Evolutionary conservation across 768 basidiomycete species (phyloP).

Genomic region (Neoboletus brunneissimus): DNA sequence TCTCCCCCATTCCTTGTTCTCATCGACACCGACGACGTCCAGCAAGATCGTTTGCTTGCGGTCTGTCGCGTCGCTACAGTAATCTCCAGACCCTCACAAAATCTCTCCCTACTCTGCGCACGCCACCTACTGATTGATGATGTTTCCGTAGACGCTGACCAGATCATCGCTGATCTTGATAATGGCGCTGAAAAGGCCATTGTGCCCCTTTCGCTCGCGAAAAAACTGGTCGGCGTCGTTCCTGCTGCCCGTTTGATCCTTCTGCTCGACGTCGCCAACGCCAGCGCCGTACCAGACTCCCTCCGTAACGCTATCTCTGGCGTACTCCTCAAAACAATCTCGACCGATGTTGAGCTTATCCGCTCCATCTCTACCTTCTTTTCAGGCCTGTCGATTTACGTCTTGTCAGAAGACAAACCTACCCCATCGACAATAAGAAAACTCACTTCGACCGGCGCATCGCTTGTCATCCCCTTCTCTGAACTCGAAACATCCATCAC

Average conservation of each 20-base stretch:
- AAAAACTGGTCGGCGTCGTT: constrained; percentile 62
- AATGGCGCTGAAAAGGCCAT: constrained; percentile 79
- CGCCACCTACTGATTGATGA: constrained; percentile 59
- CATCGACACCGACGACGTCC: constrained; percentile 43
- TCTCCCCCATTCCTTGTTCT: constrained; percentile 54
- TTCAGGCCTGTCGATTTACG: constrained; percentile 56
- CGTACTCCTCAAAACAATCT: constrained; percentile 72
- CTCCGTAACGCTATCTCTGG: constrained; percentile 73
- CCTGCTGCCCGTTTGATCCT: constrained; percentile 73
- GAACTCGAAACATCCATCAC: constrained; percentile 65
- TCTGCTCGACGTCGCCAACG: constrained; percentile 69
- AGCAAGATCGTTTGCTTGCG: constrained; percentile 50
- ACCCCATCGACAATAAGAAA: constrained; percentile 59
- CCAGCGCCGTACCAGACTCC: constrained; percentile 72
- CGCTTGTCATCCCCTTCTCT: constrained; percentile 67
- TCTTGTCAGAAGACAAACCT: constrained; percentile 54
- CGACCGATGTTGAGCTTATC: constrained; percentile 72
- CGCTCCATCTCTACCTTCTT: constrained; percentile 77
- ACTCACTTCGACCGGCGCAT: constrained; percentile 55
- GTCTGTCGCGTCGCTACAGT: constrained; percentile 78
- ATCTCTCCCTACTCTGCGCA: constrained; percentile 31
- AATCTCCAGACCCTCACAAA: constrained; percentile 45
- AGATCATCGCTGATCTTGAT: constrained; percentile 67
- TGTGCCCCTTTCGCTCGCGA: constrained; percentile 61
- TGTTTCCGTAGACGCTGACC: constrained; percentile 46